Conservation (phyloP, 208 protist species). For the Crithidia fasciculata region DNA sequence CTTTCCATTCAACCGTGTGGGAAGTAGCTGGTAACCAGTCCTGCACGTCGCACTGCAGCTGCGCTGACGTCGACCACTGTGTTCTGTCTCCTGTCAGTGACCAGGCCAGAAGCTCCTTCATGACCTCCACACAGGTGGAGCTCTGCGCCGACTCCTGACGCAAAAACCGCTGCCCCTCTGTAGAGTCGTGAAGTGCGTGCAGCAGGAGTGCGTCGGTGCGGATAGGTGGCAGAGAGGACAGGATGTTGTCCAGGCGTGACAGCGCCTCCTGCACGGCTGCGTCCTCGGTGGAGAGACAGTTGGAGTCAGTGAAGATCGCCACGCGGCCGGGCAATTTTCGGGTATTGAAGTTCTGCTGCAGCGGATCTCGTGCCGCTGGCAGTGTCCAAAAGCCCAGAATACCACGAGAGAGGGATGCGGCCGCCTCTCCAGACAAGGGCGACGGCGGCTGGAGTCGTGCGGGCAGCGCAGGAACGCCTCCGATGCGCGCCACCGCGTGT, state of each 20-base stretch:
- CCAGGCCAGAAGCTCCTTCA: conserved; percentile 46
- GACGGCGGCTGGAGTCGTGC: background rate
- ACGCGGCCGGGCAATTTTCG: conserved; percentile 21
- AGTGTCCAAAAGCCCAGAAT: conserved; percentile 23
- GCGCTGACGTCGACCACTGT: background rate
- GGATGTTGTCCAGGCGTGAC: conserved; percentile 11
- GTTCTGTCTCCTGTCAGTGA: conserved; percentile 1
- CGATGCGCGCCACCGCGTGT: background rate
- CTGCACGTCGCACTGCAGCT: conserved; percentile 20
- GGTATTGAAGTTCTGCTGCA: background rate
- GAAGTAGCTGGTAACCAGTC: background rate
- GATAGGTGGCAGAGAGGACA: background rate
- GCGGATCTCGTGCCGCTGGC: background rate
- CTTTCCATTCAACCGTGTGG: background rate
- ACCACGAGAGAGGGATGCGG: conserved; percentile 10
- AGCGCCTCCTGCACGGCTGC: conserved; percentile 17
- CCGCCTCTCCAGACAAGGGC: background rate
- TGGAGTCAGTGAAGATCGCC: conserved; percentile 63
- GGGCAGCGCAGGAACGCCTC: background rate
- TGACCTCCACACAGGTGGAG: conserved; percentile 41
- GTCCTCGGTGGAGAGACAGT: conserved; percentile 44
- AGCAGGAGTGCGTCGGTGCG: background rate
- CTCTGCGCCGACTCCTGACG: conserved; percentile 21
- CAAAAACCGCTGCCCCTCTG: conserved; percentile 16
- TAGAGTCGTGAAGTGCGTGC: background rate